Evolutionary conservation across 2,329 filamentous ascomycete species (phyloP), one percentile per base, ranked within the genome.

Genomic region (Escovopsis sp.): DNA sequence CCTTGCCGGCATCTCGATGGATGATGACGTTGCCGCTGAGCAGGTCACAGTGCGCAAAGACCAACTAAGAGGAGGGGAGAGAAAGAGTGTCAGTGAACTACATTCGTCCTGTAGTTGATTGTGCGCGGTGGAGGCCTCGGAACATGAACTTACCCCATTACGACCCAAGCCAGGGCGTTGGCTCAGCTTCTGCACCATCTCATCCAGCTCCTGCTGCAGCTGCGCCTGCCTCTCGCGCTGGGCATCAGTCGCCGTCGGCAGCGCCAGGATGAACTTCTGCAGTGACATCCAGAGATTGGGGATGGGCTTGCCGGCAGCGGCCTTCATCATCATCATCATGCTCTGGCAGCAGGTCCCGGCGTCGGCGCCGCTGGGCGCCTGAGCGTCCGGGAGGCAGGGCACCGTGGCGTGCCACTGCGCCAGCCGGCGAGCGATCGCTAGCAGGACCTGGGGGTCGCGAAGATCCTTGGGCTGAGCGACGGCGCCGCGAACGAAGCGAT

Each of bases 21-120:
- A 95, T 77, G 55, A 98, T 96, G 50, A 98, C 85, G 59, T 98
- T 98, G 51, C 88, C 91, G 60, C 83, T 86, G n/a, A 98, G 70
- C 23, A 98, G 75, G 62, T 98, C 91, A 69, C 88, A 94, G 64
- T 96, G 89, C 48, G 85, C 83, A 67, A 96, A 95, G 39, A 96
- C 79, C 51, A 94, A 79, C 75, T 88, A 43, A 38, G 47, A 35
- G 19, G 12, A 39, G 33, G 32, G 38, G 36, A 41, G 39, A 42
- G 38, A 33, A 34, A 23, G 12, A n/a, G 15, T 18, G 8, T 40
- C 38, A 32, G 28, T 23, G 11, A 32, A 11, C 3, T 7, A 32
- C 11, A 7, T 32, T 32, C 28, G 8, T 7, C 28, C 8, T 6
- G 23, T 32, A 26, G 15, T 39, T 7, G 15, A 33, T 32, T 39